Percentiles rank a stretch among this genome's conserved stretches.
phyloP scores from a whole-genome alignment of 768 basidiomycete genomes.

The Collybiopsis luxurians region DNA sequence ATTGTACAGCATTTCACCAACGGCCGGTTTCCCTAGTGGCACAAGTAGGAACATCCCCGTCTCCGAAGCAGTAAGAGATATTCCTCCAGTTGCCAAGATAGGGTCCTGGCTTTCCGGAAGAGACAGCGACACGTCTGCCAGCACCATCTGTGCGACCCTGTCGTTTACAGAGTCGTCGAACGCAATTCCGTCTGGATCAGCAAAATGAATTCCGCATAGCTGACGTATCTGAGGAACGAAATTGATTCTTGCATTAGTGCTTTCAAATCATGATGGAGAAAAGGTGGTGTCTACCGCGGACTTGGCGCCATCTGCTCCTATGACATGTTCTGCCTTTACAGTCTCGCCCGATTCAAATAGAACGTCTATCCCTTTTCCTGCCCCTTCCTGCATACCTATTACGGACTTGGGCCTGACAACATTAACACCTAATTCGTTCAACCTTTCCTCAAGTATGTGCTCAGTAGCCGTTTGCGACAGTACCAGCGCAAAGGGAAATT shows the following conservation, averaged over 20 bases:
- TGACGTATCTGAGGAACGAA: constrained; percentile 30
- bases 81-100: background rate
- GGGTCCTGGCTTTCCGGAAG: background rate
- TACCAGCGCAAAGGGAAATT: constrained; percentile 32
- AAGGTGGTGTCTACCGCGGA: background rate
- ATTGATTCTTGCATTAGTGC: background rate
- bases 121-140: constrained; percentile 37
- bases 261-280: constrained; percentile 29
- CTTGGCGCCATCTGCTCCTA: constrained; percentile 42
- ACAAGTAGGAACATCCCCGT: background rate
- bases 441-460: constrained; percentile 26
- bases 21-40: background rate
- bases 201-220: constrained; percentile 31
- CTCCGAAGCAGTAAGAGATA: background rate
- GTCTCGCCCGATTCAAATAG: constrained; percentile 3
- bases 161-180: constrained; percentile 18
- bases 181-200: constrained; percentile 28
- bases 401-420: constrained; percentile 31
- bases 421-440: constrained; percentile 24
- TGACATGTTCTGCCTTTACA: constrained; percentile 12
- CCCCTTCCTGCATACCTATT: constrained; percentile 21
- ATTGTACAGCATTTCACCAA: background rate
- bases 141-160: constrained; percentile 28
- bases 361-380: constrained; percentile 18
- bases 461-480: constrained; percentile 40